Evolutionary conservation across 2,329 filamentous ascomycete genomes (phyloP), one percentile per base, ranked within the genome.

Genomic region (Chaetoscypha palmicola): DNA sequence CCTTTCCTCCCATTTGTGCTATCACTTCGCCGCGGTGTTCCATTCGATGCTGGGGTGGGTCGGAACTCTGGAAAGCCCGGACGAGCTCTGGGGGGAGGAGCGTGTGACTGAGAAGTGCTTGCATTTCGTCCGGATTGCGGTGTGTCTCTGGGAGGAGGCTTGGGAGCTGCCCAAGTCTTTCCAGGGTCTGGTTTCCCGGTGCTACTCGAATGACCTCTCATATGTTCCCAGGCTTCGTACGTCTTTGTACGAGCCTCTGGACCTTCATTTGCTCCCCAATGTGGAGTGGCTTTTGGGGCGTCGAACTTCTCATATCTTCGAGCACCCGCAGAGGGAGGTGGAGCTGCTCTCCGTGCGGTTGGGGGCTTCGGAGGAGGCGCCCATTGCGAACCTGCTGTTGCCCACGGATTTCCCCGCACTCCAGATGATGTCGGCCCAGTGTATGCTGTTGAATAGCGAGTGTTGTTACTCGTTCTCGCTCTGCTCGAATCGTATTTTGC

Each of bases 151-250:
- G 55, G 52, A 26, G 53, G 48, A 14, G 50, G 45, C 41, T 56
- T 48, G 22, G 54, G 57, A 22, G 49, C 23, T 34, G n/a, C 32
- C 32, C 32, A 34, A 4, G 46, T 47, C 41, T 48, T 51, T 4
- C 49, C 46, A 12, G 49, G 38, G 36, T 26, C 46, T 36, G 20
- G 34, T 26, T 41, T 41, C 43, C 46, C 40, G 7, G 38, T 32
- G 10, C 41, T 49, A n/a, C 28, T 16, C 4, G 17, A 11, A 11
- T 48, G 45, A 31, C 48, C 44, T 46, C 48, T 56, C 51, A 62
- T 57, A 23, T 51, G 53, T 41, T 61, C 60, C 58, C 58, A 63
- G 32, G 60, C 61, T 36, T 58, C 45, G 38, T 60, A 63, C 10
- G 52, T 58, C 34, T 47, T 52, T 22, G 50, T 50, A 41, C 60